These are phyloP conservation scores for Metschnikowia amazonensis DNA, from an alignment of 805 yeast genomes.

Conservation along the genomic window DNA sequence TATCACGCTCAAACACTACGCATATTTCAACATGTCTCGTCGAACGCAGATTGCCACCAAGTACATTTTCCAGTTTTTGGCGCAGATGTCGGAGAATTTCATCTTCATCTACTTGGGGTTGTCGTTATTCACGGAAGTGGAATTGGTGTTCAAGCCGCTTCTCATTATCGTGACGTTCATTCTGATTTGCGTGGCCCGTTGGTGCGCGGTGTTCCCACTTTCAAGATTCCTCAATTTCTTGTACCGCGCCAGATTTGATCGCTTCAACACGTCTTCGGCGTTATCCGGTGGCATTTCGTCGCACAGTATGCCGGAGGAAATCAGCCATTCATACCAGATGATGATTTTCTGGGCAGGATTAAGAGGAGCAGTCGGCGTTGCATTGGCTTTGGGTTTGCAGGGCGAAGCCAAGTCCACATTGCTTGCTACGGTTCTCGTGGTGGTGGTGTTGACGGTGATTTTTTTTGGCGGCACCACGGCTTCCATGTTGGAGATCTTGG, in stretches of 20 bases:
- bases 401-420: conserved; percentile 88
- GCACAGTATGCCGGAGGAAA: conserved; percentile 68
- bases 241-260: conserved; percentile 53
- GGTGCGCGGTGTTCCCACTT: conserved; percentile 96
- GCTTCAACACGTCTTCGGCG: conserved; percentile 26
- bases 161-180: conserved; percentile 85
- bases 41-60: conserved; percentile 95
- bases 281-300: conserved; percentile 39
- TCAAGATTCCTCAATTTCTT: conserved; percentile 81
- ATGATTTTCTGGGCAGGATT: conserved; percentile 99
- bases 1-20: conserved; percentile 93
- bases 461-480: conserved; percentile 98
- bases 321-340: conserved; percentile 93
- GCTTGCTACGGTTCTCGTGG: conserved; percentile 92
- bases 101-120: conserved; percentile 93
- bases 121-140: conserved; percentile 93
- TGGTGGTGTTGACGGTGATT: conserved; percentile 92
- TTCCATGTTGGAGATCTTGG: conserved; percentile 91
- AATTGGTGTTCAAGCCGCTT: conserved; percentile 89
- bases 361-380: conserved; percentile 99
- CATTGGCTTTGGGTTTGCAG: conserved; percentile 94
- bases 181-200: conserved; percentile 90
- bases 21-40: conserved; percentile 95
- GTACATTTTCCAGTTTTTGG: conserved; percentile 88
- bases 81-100: conserved; percentile 94